Evolutionary conservation across 139 green algal species (phyloP), one percentile per base, ranked within the genome.

Genomic region (Haematococcus sp.): DNA sequence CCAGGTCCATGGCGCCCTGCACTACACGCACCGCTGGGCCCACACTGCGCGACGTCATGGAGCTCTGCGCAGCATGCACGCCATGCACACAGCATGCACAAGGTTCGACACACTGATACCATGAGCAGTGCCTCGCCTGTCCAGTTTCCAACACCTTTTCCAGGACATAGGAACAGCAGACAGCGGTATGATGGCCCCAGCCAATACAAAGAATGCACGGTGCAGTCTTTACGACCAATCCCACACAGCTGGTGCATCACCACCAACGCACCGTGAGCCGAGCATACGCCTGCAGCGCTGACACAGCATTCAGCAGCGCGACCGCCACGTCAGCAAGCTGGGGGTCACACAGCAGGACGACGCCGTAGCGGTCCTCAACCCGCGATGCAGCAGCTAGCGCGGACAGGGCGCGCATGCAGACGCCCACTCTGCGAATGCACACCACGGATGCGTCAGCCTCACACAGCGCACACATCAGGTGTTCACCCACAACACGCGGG

Each of bases 281-380:
- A 20, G 63, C 71, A 69, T 79, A 83, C 55, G 74, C 22, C 69
- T 83, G 76, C 70, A 82, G 61, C 35, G 65, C 81, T 56, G 76
- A 46, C n/a, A 83, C 64, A 0, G 34, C 31, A 3, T 58, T 58
- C 31, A 77, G 61, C 33, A 86, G 73, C 15, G 19, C 23, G 25
- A 58, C 4, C 28, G 35, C 1, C 1, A 81, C 65, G 49, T 83
- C 76, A 4, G 64, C 60, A 40, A 86, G 68, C 1, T 23, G 33
- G 1, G 81, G 81, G 5, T 68, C 58, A 32, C 76, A 72, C 31
- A 83, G 68, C 56, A 86, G 74, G 63, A 83, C 59, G 68, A 83
- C 73, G 1, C 81, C 81, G 46, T 80, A 86, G 49, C 73, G 73
- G 70, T 86, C 81, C 65, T 86, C 81, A 0, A 28, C 33, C 0